phyloP scores from a whole-genome alignment of 2,329 filamentous ascomycete genomes.

The Cercospora janseana region DNA sequence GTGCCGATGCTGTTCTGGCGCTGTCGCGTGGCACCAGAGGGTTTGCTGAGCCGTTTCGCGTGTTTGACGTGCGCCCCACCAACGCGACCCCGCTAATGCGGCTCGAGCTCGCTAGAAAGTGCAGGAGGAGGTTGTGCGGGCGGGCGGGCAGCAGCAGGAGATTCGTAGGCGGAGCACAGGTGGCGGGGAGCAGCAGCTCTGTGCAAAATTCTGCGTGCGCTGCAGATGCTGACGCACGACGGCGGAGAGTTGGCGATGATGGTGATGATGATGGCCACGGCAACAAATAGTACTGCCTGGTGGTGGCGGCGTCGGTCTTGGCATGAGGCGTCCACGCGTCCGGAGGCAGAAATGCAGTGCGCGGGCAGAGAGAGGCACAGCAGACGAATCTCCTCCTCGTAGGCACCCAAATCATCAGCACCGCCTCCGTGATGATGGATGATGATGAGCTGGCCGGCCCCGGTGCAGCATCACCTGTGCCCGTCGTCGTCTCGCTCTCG shows the following conservation, averaged over 20 bases:
- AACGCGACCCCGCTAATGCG: conserved; percentile 14
- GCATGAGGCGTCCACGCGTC: conserved; percentile 11
- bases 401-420: conserved; percentile 12
- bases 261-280: background rate
- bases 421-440: too few relatives aligned
- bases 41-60: background rate
- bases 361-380: background rate
- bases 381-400: background rate
- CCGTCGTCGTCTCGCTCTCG: conserved; percentile 3
- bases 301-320: conserved; percentile 7
- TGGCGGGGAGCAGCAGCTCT: conserved; percentile 10
- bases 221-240: background rate
- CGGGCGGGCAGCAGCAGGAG: background rate
- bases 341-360: conserved; percentile 5
- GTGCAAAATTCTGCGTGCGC: conserved; percentile 16
- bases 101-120: conserved; percentile 12
- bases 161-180: too few relatives aligned
- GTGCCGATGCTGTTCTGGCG: too few relatives aligned
- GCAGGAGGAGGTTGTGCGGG: background rate
- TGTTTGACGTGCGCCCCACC: conserved; percentile 5
- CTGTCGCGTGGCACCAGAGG: background rate
- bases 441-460: background rate
- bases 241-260: too few relatives aligned
- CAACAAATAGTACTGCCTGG: conserved; percentile 5
- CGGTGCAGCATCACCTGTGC: background rate